Conservation (phyloP, 2,329 filamentous ascomycete species). For the Lachnellula subtilissima region DNA sequence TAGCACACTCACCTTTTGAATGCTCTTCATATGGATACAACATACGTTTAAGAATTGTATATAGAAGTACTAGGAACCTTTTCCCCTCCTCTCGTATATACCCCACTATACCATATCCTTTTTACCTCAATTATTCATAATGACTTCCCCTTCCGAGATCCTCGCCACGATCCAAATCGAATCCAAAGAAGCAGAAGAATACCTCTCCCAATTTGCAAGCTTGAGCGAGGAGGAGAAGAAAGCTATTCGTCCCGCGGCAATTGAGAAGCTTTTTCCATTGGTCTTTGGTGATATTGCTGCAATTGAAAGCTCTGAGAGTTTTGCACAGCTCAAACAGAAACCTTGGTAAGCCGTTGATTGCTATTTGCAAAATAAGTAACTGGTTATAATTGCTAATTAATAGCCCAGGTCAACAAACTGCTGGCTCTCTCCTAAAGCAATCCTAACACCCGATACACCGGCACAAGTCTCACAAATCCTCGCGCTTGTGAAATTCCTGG, state of each 20-base stretch:
- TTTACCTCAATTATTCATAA: slow-evolving; percentile 46
- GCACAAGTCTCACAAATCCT: neutral
- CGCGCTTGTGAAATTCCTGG: neutral
- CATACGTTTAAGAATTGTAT: too few relatives aligned
- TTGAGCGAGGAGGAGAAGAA: neutral
- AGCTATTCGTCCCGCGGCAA: neutral
- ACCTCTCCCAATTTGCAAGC: neutral
- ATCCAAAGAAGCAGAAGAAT: neutral
- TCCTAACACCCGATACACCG: neutral
- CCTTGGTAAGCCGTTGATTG: slow-evolving; percentile 6
- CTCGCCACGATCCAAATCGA: neutral
- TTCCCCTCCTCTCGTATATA: too few relatives aligned
- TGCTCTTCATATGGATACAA: too few relatives aligned
- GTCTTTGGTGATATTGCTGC: neutral
- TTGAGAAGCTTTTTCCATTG: neutral
- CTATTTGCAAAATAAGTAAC: neutral
- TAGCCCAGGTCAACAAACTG: neutral
- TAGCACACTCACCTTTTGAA: too few relatives aligned
- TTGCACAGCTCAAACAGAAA: neutral
- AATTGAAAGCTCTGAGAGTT: neutral
- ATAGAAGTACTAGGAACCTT: too few relatives aligned
- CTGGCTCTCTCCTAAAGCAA: neutral
- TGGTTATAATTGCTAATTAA: neutral
- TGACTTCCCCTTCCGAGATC: slow-evolving; percentile 48
- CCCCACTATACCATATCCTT: too few relatives aligned